These are phyloP conservation scores for Claviceps sp. DNA, from an alignment of 2,329 filamentous ascomycete genomes.

Conservation along the genomic window DNA sequence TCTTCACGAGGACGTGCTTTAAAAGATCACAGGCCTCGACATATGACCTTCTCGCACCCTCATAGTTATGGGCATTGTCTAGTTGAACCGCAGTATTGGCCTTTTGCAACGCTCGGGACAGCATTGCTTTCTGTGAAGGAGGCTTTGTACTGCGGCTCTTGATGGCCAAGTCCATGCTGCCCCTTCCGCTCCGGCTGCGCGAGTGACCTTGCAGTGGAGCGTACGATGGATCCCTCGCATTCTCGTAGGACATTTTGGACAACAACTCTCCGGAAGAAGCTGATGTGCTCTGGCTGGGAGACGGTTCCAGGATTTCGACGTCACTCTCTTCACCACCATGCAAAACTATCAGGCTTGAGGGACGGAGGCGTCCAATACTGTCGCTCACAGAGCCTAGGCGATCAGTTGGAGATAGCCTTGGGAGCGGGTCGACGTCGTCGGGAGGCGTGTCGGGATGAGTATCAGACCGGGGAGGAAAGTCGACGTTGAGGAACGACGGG, in stretches of 20 bases:
- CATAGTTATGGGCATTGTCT: conserved; percentile 91
- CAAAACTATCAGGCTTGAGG: conserved; percentile 3
- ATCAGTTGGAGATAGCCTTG: conserved; percentile 13
- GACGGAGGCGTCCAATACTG: background rate
- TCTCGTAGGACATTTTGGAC: conserved; percentile 18
- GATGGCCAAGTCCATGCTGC: conserved; percentile 18
- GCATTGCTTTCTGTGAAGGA: conserved; percentile 85
- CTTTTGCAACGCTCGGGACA: conserved; percentile 89
- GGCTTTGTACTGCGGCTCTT: conserved; percentile 23
- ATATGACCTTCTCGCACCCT: conserved; percentile 82
- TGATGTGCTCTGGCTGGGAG: conserved; percentile 4
- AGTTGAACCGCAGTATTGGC: conserved; percentile 91
- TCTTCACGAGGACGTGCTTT: conserved; percentile 76
- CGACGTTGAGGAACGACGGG: background rate
- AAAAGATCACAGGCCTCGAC: conserved; percentile 79
- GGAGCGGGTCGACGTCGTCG: conserved; percentile 3
- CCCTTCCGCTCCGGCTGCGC: conserved; percentile 19
- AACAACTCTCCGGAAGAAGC: conserved; percentile 3
- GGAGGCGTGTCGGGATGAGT: conserved; percentile 4
- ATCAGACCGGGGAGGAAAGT: background rate
- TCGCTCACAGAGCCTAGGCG: conserved; percentile 13
- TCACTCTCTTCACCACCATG: conserved; percentile 7
- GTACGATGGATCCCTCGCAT: conserved; percentile 15
- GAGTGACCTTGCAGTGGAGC: conserved; percentile 17
- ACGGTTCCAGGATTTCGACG: conserved; percentile 8